Base-by-base conservation (phyloP, 164 flowering plant species). In the Vitis amurensis region DNA sequence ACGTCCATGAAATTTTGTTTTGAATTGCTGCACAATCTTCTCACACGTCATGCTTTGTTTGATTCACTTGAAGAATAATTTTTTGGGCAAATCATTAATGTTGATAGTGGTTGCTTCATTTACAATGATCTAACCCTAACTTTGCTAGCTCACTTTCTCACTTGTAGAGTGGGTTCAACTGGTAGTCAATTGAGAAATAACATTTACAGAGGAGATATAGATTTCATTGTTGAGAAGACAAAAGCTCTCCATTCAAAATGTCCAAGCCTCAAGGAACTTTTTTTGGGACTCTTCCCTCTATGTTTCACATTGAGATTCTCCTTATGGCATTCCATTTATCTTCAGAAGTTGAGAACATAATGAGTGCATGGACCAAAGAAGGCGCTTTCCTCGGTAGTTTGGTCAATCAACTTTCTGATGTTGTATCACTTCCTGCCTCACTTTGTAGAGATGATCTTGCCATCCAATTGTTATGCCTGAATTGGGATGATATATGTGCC, bases 311-410 rank as follows among this genome's bases (percentile, higher is more conserved):
- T 58, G 93, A 95, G 86, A 86, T 93, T 72, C 87, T 95, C 72
- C 84, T 95, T 37, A 78, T 91, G 87, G 91, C 97, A 58, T 95
- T 91, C 74, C 97, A 95, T 80, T 76, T 89, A 62, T 91, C 94
- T 61, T 66, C 89, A 51, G 84, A 81, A 17, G 73, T 82, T 2
- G 87, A 86, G 63, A 75, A 69, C 67, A 53, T 91, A 55, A 82
- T 79, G 76, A 84, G 85, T 68, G 66, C 83, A 59, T 71, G 56
- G 68, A 55, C 75, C 59, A 88, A 79, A 73, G 92, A 87, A 50
- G 85, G 81, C 59, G 79, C 87, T 48, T 17, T 68, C 31, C 27
- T 82, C 55, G 78, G 73, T 50, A 72, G 64, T 77, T 78, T 94
- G 80, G 79, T 91, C 19, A 67, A 70, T 76, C 91, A 89, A 49